Evolutionary conservation across 805 yeast genomes (phyloP), one percentile per base, ranked within the genome.

Genomic region (Candida awuae): DNA sequence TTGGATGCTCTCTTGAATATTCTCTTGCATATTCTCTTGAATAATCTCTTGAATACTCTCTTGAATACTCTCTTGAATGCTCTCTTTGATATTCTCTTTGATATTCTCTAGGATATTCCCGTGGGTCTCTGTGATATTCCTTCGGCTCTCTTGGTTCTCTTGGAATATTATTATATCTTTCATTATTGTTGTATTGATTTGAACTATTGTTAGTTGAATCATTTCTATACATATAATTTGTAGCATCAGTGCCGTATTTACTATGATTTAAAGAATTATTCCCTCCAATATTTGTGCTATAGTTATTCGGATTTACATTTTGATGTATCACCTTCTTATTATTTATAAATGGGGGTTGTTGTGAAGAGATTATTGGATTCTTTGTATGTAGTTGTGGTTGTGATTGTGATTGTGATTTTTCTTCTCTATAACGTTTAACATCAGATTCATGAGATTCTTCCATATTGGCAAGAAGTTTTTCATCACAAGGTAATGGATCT

Each of bases 401-500:
- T 22, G 14, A 21, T 21, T 30, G n/a, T n/a, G 6, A 6, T 13
- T 27, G 38, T 22, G 28, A 37, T 42, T 31, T 27, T 43, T 58
- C 71, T 54, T 65, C 65, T 56, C 68, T 69, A 61, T 71, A 68
- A 46, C 75, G 66, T 45, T 75, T 75, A 34, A 75, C 75, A 59
- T 86, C 96, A 19, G 87, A 72, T 58, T 90, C 97, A 57, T 92
- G 97, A 45, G 94, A 76, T 46, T 88, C 94, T 48, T 82, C 88
- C 48, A 81, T 82, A 21, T 70, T 70, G 4, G 86, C 82, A 18
- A 87, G 61, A 15, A 71, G 73, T 6, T 53, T 52, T 0, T 77
- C 74, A 12, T 48, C 36, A 28, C 77, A 66, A 0, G 95, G 86
- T 17, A 71, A 47, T 0, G 97, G 97, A 0, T 70, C 77, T 4